A percentile compares a stretch with the other conserved stretches of the same genome.
Evolutionary conservation across 2,329 filamentous ascomycete species (phyloP).

Genomic region (Coniosporium tulheliwenetii): DNA sequence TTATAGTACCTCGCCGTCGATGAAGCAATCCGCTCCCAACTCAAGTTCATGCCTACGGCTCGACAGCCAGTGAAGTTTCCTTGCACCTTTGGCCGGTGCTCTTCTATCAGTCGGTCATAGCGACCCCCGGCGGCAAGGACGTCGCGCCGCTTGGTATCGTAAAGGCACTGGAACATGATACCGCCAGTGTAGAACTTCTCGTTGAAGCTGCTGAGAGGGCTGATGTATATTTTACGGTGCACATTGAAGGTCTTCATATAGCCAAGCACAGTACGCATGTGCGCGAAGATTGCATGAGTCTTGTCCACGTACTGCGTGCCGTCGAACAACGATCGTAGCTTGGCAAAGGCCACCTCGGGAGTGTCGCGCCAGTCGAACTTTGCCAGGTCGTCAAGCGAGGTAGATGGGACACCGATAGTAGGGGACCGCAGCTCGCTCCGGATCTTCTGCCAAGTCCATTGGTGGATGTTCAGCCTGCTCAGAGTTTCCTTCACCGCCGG

Average conservation of each 20-base stretch:
- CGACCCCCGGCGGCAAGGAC: constrained; percentile 88
- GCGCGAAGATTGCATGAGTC: constrained; percentile 46
- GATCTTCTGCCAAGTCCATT: constrained; percentile 70
- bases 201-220: constrained; percentile 74
- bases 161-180: constrained; percentile 78
- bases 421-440: constrained; percentile 69
- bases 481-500: constrained; percentile 65
- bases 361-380: constrained; percentile 78
- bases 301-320: constrained; percentile 36
- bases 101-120: constrained; percentile 78
- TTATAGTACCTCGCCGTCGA: constrained; percentile 39
- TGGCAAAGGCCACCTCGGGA: constrained; percentile 58
- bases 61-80: constrained; percentile 37
- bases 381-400: constrained; percentile 77
- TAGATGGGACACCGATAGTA: constrained; percentile 67
- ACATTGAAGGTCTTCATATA: constrained; percentile 66
- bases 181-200: constrained; percentile 81
- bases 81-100: constrained; percentile 58
- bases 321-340: constrained; percentile 38
- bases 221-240: constrained; percentile 64
- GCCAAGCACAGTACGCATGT: constrained; percentile 62
- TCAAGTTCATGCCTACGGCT: constrained; percentile 83
- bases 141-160: constrained; percentile 65
- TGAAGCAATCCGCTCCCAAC: constrained; percentile 67
- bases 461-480: constrained; percentile 72